These are phyloP conservation scores for Ligustrum vulgare DNA, from an alignment of 257 asterid species.

Conservation along the genomic window DNA sequence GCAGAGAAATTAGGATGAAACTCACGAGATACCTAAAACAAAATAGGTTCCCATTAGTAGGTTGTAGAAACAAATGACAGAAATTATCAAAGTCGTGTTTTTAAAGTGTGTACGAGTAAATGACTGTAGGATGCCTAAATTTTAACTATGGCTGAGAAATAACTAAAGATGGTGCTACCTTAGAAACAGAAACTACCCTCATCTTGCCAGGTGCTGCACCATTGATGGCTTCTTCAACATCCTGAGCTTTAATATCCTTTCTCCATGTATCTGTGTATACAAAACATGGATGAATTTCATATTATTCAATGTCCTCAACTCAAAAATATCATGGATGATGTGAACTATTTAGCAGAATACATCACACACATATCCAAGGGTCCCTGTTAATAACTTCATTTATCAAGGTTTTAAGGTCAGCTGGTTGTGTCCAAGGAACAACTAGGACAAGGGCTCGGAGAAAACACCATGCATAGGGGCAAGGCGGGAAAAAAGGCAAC, in stretches of 20 bases:
- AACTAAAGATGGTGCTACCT: constrained; percentile 54
- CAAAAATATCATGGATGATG: neutral
- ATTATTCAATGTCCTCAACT: constrained; percentile 21
- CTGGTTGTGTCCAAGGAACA: neutral
- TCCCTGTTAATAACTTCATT: neutral
- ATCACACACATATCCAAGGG: neutral
- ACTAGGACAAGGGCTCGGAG: no score
- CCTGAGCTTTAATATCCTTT: constrained; percentile 62
- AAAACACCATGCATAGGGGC: no score
- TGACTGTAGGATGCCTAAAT: constrained; percentile 9
- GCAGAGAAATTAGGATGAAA: constrained; percentile 99
- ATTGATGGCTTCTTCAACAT: constrained; percentile 63
- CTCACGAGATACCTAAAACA: constrained; percentile 71
- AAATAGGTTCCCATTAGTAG: constrained; percentile 20
- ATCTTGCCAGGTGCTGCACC: constrained; percentile 67
- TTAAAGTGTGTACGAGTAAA: constrained; percentile 4
- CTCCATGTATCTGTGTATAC: constrained; percentile 83
- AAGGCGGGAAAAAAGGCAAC: no score
- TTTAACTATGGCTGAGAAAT: constrained; percentile 17
- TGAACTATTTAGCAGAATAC: neutral
- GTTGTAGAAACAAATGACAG: constrained; percentile 5
- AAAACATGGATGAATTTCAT: constrained; percentile 20
- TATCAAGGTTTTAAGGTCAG: neutral
- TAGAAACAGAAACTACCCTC: constrained; percentile 62
- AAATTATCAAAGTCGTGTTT: constrained; percentile 19